These are phyloP conservation scores for Lepidium aucheri DNA, from an alignment of 345 rosid species.

Conservation along the genomic window DNA sequence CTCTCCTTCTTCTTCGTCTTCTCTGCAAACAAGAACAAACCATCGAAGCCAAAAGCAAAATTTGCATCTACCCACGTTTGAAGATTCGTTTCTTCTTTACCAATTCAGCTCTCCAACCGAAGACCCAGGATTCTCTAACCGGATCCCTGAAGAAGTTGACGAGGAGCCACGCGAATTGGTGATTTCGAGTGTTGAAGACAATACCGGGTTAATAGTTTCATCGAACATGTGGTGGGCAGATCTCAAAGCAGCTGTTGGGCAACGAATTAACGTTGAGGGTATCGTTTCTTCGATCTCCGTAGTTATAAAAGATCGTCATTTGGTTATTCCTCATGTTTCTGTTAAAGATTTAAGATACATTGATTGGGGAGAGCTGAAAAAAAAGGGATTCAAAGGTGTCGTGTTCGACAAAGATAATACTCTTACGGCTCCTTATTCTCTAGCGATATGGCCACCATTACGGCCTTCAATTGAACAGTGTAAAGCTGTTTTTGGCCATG, in stretches of 20 bases:
- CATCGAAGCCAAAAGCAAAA: constrained; percentile 32
- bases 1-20: constrained; percentile 19
- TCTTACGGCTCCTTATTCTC: constrained; percentile 78
- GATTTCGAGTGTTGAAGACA: not conserved
- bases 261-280: constrained; percentile 80
- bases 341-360: constrained; percentile 67
- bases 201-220: constrained; percentile 26
- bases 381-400: constrained; percentile 79
- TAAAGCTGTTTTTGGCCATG: constrained; percentile 72
- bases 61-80: constrained; percentile 12
- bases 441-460: constrained; percentile 66
- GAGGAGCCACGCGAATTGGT: constrained; percentile 19
- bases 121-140: constrained; percentile 9
- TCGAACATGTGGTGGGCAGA: constrained; percentile 96
- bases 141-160: constrained; percentile 32
- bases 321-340: constrained; percentile 69
- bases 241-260: constrained; percentile 81
- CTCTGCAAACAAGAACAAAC: constrained; percentile 34
- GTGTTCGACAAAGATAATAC: constrained; percentile 98
- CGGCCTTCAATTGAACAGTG: constrained; percentile 58
- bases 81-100: constrained; percentile 24
- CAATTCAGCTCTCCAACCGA: constrained; percentile 35
- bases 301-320: constrained; percentile 50
- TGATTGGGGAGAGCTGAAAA: constrained; percentile 77
- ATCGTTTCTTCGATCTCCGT: constrained; percentile 56